phyloP scores from a whole-genome alignment of 805 yeast species.

The Metschnikowia kunwiensis region DNA sequence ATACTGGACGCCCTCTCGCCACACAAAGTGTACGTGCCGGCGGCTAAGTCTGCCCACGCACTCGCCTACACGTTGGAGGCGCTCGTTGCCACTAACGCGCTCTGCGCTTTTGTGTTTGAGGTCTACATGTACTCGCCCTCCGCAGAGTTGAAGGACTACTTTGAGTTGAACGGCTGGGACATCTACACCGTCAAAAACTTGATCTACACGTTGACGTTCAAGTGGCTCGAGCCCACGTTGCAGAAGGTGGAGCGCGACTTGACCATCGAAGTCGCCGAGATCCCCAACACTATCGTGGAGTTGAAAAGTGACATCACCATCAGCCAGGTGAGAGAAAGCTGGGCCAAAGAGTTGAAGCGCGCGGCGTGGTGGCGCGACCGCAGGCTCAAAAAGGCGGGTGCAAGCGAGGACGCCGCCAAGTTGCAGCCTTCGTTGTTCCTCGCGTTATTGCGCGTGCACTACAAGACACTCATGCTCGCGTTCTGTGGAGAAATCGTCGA shows the following conservation, averaged over 20 bases:
- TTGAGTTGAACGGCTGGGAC: constrained; percentile 27
- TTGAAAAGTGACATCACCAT: constrained; percentile 13
- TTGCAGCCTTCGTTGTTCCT: constrained; percentile 23
- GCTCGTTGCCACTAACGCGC: constrained; percentile 12
- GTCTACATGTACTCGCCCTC: constrained; percentile 21
- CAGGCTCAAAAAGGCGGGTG: constrained; percentile 6
- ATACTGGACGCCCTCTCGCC: constrained; percentile 23
- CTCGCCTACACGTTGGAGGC: constrained; percentile 17
- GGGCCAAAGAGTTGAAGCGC: constrained; percentile 15
- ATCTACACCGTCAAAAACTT: constrained; percentile 21
- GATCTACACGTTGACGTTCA: constrained; percentile 23
- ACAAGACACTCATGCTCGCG: constrained; percentile 6
- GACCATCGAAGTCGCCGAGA: constrained; percentile 21
- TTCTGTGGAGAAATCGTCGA: constrained; percentile 23
- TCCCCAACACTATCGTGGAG: constrained; percentile 16
- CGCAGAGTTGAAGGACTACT: constrained; percentile 22
- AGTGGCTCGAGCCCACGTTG: constrained; percentile 29
- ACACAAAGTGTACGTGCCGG: constrained; percentile 16
- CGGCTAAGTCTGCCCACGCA: constrained; percentile 8
- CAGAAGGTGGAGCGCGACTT: constrained; percentile 22
- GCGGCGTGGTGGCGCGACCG: constrained; percentile 21
- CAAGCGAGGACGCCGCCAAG: constrained; percentile 13
- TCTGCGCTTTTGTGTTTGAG: constrained; percentile 19
- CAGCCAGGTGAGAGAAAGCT: constrained; percentile 21
- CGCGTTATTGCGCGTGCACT: constrained; percentile 18